These are phyloP conservation scores for Cyclotella choctawhatcheeana DNA, from an alignment of 108 stramenopile genomes.

Conservation along the genomic window DNA sequence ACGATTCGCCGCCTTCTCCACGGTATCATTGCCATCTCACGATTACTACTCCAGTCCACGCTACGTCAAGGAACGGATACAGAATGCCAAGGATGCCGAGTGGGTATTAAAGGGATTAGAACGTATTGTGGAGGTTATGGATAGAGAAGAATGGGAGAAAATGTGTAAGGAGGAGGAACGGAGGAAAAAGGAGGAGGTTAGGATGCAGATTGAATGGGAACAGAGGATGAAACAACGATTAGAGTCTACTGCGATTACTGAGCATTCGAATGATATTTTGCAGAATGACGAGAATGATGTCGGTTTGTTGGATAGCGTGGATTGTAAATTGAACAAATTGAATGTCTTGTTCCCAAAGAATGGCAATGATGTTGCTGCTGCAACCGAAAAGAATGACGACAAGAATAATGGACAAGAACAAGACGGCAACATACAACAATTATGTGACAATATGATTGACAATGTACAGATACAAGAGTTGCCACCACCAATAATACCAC, in stretches of 20 bases:
- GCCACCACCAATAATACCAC: conserved; percentile 51
- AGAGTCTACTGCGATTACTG: conserved; percentile 8
- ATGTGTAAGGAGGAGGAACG: conserved; percentile 25
- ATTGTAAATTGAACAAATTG: conserved; percentile 37
- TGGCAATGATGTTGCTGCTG: not conserved
- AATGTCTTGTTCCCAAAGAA: conserved; percentile 36
- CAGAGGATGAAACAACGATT: conserved; percentile 48
- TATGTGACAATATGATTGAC: conserved; percentile 1
- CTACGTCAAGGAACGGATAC: conserved; percentile 31
- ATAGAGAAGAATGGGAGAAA: conserved; percentile 65
- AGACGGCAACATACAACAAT: not conserved
- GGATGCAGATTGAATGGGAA: conserved; percentile 54
- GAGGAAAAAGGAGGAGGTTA: conserved; percentile 45
- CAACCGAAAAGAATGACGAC: too few species aligned
- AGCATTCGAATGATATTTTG: conserved; percentile 22
- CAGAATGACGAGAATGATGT: too few species aligned
- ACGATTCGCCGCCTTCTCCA: conserved; percentile 76
- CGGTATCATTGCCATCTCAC: conserved; percentile 70
- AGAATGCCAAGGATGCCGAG: conserved; percentile 60
- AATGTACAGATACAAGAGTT: conserved; percentile 20
- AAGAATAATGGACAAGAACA: not conserved
- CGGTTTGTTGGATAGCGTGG: conserved; percentile 19
- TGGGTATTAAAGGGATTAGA: conserved; percentile 71
- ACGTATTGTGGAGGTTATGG: conserved; percentile 76
- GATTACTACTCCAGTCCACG: conserved; percentile 66